Evolutionary conservation across 2,329 filamentous ascomycete genomes (phyloP).

Genomic region (Pseudopyrenochaeta lycopersici): DNA sequence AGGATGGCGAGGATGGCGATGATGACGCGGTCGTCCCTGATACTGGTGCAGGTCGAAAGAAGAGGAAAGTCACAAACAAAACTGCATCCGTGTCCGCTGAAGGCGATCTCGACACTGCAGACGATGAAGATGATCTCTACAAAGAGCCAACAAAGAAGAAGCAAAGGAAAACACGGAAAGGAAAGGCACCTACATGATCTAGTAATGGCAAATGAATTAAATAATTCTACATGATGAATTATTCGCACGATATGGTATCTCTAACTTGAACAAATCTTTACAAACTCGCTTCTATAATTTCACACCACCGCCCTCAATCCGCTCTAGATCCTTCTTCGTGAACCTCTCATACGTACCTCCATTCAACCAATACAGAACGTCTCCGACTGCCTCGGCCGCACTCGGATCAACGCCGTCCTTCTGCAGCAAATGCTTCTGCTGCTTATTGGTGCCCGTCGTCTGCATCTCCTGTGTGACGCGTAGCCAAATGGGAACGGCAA

Average conservation of each 20-base stretch:
- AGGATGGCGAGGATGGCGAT: constrained; percentile 20
- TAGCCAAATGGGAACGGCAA: constrained; percentile 57
- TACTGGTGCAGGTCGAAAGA: constrained; percentile 20
- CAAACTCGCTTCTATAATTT: constrained; percentile 33
- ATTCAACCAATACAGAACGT: constrained; percentile 54
- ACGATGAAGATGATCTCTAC: constrained; percentile 34
- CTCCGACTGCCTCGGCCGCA: constrained; percentile 46
- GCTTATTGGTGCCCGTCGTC: constrained; percentile 58
- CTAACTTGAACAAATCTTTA: not conserved
- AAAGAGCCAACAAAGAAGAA: constrained; percentile 43
- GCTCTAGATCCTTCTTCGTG: constrained; percentile 31
- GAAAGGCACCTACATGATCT: constrained; percentile 1
- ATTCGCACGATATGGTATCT: constrained; percentile 1
- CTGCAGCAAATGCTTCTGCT: constrained; percentile 54
- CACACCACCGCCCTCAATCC: constrained; percentile 33
- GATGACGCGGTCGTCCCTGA: constrained; percentile 20
- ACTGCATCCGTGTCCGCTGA: constrained; percentile 16
- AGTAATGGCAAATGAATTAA: not conserved
- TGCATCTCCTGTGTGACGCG: constrained; percentile 50
- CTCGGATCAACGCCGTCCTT: constrained; percentile 54
- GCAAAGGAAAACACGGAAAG: constrained; percentile 22
- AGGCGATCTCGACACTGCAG: constrained; percentile 18
- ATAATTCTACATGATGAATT: not conserved
- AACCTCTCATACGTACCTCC: constrained; percentile 40
- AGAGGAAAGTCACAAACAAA: constrained; percentile 28